phyloP scores from a whole-genome alignment of 352 stramenopile genomes.

The Globisporangium apiculatum region DNA sequence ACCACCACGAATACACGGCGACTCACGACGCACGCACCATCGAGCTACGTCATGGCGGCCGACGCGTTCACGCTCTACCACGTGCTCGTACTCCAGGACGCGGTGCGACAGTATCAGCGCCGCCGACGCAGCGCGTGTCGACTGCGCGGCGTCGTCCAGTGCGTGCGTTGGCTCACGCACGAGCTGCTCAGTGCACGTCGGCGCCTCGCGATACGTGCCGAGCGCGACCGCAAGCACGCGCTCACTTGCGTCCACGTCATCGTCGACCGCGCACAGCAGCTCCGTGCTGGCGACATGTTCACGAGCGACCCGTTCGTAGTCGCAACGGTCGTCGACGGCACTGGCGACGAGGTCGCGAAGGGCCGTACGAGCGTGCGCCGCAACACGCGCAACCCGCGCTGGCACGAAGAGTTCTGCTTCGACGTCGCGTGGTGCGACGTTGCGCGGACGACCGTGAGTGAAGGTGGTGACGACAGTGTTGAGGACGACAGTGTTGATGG shows the following conservation, averaged over 20 bases:
- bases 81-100: constrained; percentile 62
- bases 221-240: constrained; percentile 18
- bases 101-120: constrained; percentile 29
- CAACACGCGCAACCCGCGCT: constrained; percentile 50
- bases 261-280: constrained; percentile 36
- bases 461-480: background rate
- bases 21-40: no score
- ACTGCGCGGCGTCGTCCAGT: constrained; percentile 27
- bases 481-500: constrained; percentile 12
- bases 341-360: constrained; percentile 23
- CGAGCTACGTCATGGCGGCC: constrained; percentile 40
- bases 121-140: constrained; percentile 17
- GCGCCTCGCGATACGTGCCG: constrained; percentile 18
- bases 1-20: background rate
- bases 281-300: constrained; percentile 45
- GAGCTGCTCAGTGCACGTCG: constrained; percentile 20
- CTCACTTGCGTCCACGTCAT: constrained; percentile 61
- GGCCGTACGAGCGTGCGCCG: constrained; percentile 42
- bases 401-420: constrained; percentile 70
- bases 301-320: constrained; percentile 63
- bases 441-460: background rate
- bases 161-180: constrained; percentile 16
- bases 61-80: constrained; percentile 55
- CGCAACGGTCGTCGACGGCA: constrained; percentile 18
- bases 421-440: constrained; percentile 9